Evolutionary conservation across 352 stramenopile genomes (phyloP), one percentile per base, ranked within the genome.

Genomic region (Pythium coloratum): DNA sequence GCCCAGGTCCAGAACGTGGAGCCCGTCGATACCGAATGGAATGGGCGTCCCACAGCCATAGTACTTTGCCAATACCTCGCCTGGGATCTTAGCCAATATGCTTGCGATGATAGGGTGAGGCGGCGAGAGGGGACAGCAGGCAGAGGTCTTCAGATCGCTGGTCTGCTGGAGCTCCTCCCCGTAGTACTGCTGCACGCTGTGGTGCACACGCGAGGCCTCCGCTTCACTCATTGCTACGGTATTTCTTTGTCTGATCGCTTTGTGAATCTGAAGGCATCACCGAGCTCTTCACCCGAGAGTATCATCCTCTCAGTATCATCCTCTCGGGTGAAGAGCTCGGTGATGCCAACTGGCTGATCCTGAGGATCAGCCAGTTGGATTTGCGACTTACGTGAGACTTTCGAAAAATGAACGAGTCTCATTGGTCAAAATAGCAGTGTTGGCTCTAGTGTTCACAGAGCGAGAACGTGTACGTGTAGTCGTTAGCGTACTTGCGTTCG

Each of bases 1-100:
- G 20, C 92, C 90, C 13, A 97, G 74, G 69, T 97, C 90, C 18
- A 98, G 69, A 14, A 98, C 82, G 12, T 75, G 57, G 76, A 69
- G 71, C 53, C 18, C 84, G 72, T 55, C 80, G 61, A 64, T 76
- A 14, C 81, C 81, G 46, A 92, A 79, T 10, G 86, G 84, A 13
- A 93, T 65, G 44, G 85, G 90, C 26, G 86, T 76, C 13, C 87
- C 89, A 61, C 87, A 95, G 32, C 87, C 86, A 38, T 95, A 95
- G 59, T 93, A 95, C 68, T 92, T 92, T 30, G 55, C 40, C 10
- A 89, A 53, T 12, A 94, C 81, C 32, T 78, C 71, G 1, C 72
- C 64, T 30, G 89, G 74, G 32, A 96, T 79, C n/a, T 90, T 89
- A 4, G 66, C 69, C 30, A 96, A 77, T 3, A 68, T 66, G 9